These are phyloP conservation scores for Syncephalastrum sp. DNA, from an alignment of 371 early-diverging fungal genomes.

Conservation along the genomic window DNA sequence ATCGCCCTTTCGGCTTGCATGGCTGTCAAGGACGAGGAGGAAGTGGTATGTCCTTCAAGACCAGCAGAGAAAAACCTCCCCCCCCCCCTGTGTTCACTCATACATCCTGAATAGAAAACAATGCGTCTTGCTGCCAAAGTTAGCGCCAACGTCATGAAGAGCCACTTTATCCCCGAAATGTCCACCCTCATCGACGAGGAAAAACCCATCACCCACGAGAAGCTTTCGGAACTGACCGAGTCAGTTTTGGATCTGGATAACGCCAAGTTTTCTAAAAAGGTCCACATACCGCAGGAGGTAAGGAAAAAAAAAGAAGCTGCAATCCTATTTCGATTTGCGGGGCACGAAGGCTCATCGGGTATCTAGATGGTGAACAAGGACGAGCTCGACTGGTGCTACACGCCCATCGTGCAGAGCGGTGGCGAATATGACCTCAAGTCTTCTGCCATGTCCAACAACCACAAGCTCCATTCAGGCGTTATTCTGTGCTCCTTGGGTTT, in stretches of 20 bases:
- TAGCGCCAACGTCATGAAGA: conserved; percentile 77
- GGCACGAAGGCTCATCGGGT: not conserved
- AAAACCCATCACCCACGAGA: conserved; percentile 84
- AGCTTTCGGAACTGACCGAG: conserved; percentile 79
- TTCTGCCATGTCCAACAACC: conserved; percentile 74
- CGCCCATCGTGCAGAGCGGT: conserved; percentile 97
- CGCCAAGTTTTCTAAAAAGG: conserved; percentile 61
- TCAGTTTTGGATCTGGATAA: conserved; percentile 54
- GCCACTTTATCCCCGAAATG: conserved; percentile 86
- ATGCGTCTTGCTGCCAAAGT: conserved; percentile 74
- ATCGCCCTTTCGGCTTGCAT: conserved; percentile 71
- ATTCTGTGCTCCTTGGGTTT: conserved; percentile 92
- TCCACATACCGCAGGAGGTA: conserved; percentile 75
- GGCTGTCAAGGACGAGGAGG: conserved; percentile 89
- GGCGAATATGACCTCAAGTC: conserved; percentile 89
- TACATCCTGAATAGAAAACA: conserved; percentile 50
- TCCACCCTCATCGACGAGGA: conserved; percentile 84
- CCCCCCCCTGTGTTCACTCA: not conserved
- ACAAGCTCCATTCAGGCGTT: conserved; percentile 80
- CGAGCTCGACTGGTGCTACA: conserved; percentile 89
- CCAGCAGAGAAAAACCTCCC: no score
- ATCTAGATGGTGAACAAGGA: conserved; percentile 31
- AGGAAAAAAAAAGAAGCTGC: no score
- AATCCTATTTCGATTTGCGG: no score
- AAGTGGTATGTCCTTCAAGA: conserved; percentile 56